phyloP scores from a whole-genome alignment of 2,329 filamentous ascomycete genomes.

The Fusarium agapanthi region DNA sequence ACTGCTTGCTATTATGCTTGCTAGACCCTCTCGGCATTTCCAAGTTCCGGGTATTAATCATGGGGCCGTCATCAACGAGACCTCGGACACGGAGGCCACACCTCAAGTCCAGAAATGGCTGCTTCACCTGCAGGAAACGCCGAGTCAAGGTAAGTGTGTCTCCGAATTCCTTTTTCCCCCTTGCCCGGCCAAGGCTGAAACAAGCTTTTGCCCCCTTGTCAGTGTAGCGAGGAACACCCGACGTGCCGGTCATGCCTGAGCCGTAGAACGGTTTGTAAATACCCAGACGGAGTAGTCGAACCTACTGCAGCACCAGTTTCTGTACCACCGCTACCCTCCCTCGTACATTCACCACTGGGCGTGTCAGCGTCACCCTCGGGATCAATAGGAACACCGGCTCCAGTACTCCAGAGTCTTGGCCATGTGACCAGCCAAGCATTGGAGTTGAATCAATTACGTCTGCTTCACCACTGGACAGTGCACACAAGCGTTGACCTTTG shows the following conservation, averaged over 20 bases:
- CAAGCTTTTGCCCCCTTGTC: too few species aligned
- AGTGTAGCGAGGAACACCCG: background rate
- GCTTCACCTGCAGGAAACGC: background rate
- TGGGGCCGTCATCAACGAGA: background rate
- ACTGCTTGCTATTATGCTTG: accelerated
- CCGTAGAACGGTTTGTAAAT: background rate
- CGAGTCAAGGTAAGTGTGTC: background rate
- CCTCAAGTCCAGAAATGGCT: background rate
- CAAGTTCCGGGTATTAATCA: background rate
- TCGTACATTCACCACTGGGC: accelerated
- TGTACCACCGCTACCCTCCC: accelerated
- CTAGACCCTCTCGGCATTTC: background rate
- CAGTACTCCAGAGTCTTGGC: background rate
- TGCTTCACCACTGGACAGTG: background rate
- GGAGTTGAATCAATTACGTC: background rate
- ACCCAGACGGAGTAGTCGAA: background rate
- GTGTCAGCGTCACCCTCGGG: background rate
- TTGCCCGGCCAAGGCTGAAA: background rate
- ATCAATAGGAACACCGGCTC: accelerated
- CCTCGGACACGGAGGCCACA: background rate
- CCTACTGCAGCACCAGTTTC: accelerated
- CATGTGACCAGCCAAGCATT: accelerated
- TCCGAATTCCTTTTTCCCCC: too few species aligned
- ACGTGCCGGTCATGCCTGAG: background rate
- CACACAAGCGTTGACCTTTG: background rate